Conservation (phyloP, 2,329 filamentous ascomycete genomes). For the Botrytis porri region DNA sequence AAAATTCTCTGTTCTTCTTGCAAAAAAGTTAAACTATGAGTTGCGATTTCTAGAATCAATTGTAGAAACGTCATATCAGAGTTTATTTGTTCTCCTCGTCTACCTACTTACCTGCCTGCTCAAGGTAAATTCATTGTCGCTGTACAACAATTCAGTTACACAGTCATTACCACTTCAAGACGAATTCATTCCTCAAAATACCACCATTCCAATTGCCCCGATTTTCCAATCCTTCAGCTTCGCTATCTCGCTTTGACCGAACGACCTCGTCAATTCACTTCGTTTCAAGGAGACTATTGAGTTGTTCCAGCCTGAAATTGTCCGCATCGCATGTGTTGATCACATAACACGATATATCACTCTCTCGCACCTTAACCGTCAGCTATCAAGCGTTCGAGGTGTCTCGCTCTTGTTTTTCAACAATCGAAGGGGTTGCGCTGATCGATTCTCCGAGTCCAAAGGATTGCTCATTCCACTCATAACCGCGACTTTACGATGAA, state of each 20-base stretch:
- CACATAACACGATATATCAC: background rate
- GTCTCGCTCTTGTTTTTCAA: background rate
- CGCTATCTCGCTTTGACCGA: conserved; percentile 20
- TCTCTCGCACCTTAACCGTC: background rate
- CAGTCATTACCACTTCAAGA: conserved; percentile 12
- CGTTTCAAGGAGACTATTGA: conserved; percentile 16
- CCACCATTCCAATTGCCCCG: background rate
- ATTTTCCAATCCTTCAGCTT: conserved; percentile 16
- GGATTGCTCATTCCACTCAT: conserved; percentile 11
- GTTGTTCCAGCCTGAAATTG: conserved; percentile 13
- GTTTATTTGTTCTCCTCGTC: background rate
- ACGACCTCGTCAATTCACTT: conserved; percentile 13
- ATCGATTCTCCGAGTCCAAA: conserved; percentile 10
- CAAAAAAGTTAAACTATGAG: background rate
- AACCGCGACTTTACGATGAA: conserved; percentile 53
- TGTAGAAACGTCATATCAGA: background rate
- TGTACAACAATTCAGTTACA: conserved; percentile 21
- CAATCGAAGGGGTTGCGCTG: conserved; percentile 7
- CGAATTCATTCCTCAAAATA: background rate
- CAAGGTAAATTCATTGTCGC: conserved; percentile 15
- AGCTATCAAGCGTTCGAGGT: conserved; percentile 2
- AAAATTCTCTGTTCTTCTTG: conserved; percentile 6
- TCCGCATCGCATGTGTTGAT: conserved; percentile 12
- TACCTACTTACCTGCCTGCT: background rate
- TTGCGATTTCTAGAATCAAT: background rate